Percentiles rank a stretch among this genome's conserved stretches.
Evolutionary conservation across 2,329 filamentous ascomycete genomes (phyloP).

Genomic region (Arachnopeziza araneosa): DNA sequence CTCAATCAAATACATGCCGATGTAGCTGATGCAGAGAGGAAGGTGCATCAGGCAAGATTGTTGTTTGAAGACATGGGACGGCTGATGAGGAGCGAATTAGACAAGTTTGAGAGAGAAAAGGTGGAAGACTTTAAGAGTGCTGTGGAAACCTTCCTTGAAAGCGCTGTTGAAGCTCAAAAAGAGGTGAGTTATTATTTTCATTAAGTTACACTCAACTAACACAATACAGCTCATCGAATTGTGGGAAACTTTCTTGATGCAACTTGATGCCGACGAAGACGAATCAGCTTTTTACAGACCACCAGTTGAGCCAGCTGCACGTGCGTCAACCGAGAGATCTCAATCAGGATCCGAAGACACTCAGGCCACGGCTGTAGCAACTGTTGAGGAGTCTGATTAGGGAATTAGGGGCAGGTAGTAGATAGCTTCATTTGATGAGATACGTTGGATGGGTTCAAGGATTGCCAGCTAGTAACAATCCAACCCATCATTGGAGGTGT

Average conservation of each 20-base stretch:
- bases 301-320: conserved; percentile 47
- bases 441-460: background rate
- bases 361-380: conserved; percentile 17
- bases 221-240: conserved; percentile 62
- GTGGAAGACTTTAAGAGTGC: conserved; percentile 99
- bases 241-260: conserved; percentile 97
- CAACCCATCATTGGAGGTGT: conserved; percentile 1
- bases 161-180: conserved; percentile 96
- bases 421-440: background rate
- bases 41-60: conserved; percentile 82
- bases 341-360: background rate
- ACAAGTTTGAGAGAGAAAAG: conserved; percentile 93
- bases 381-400: conserved; percentile 12
- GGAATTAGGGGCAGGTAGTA: background rate
- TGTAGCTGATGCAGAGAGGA: conserved; percentile 89
- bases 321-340: conserved; percentile 26
- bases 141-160: conserved; percentile 95
- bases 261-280: conserved; percentile 90
- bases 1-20: conserved; percentile 89
- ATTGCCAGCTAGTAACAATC: background rate
- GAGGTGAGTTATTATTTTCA: conserved; percentile 56
- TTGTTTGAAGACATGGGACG: conserved; percentile 97
- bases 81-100: conserved; percentile 83
- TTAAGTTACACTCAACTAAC: conserved; percentile 5
- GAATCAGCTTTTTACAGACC: conserved; percentile 62